A percentile compares a stretch with the other conserved stretches of the same genome.
Conservation (phyloP, 1,284 basidiomycete species). For the Quambalaria eucalypti region DNA sequence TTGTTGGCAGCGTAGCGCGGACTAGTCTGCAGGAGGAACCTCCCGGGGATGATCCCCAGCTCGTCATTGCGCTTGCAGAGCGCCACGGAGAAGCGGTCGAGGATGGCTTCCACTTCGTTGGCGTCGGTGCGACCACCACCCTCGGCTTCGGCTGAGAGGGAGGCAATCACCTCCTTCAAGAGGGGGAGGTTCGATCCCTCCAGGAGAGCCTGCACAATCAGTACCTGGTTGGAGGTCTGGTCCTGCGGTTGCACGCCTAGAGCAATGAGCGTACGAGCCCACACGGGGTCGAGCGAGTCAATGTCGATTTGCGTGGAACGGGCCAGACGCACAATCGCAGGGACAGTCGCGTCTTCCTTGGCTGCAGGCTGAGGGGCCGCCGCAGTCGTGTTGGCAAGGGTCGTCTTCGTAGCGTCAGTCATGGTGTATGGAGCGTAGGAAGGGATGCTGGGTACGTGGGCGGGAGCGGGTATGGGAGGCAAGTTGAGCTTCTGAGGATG, state of each 20-base stretch:
- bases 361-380: too few relatives aligned
- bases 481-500: too few relatives aligned
- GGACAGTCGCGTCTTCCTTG: constrained; percentile 1
- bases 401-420: background rate
- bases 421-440: too few relatives aligned
- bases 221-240: constrained; percentile 20
- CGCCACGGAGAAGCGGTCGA: constrained; percentile 8
- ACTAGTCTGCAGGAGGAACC: constrained; percentile 19
- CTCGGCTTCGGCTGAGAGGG: constrained; percentile 11
- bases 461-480: background rate
- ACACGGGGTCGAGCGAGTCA: constrained; percentile 18
- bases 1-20: constrained; percentile 18
- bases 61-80: constrained; percentile 15
- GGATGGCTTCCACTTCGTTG: background rate
- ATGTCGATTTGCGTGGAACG: constrained; percentile 18
- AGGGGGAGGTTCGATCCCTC: background rate
- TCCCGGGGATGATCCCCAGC: constrained; percentile 13
- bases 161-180: background rate
- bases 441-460: background rate
- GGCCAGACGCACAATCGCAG: constrained; percentile 10
- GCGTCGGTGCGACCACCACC: constrained; percentile 9
- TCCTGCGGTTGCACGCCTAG: constrained; percentile 17
- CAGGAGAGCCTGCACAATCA: constrained; percentile 13
- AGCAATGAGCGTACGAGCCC: constrained; percentile 15
- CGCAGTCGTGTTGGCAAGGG: background rate